Evolutionary conservation across 1,139 yeast species (phyloP).

Genomic region (Pichia sp.): DNA sequence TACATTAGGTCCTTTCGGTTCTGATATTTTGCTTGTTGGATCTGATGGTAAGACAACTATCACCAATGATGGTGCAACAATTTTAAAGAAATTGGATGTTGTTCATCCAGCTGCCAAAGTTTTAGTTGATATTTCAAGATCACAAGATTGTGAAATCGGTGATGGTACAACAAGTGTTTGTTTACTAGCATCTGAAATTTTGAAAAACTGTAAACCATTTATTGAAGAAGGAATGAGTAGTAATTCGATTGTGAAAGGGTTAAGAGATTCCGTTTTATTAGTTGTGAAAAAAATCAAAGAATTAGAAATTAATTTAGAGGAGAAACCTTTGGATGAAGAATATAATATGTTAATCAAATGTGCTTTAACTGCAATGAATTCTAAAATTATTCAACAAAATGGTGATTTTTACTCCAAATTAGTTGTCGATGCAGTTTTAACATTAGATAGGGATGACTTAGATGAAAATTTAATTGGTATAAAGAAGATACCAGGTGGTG

Average conservation of each 20-base stretch:
- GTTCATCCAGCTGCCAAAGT: slow-evolving; percentile 98
- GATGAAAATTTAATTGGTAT: slow-evolving; percentile 91
- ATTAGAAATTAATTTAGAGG: slow-evolving; percentile 63
- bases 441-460: slow-evolving; percentile 75
- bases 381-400: slow-evolving; percentile 83
- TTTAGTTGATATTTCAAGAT: slow-evolving; percentile 87
- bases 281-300: slow-evolving; percentile 71
- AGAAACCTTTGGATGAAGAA: slow-evolving; percentile 31
- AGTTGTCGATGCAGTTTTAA: slow-evolving; percentile 92
- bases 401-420: slow-evolving; percentile 85
- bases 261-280: slow-evolving; percentile 70
- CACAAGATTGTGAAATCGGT: slow-evolving; percentile 99
- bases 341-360: slow-evolving; percentile 70
- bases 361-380: slow-evolving; percentile 96
- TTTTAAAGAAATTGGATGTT: slow-evolving; percentile 81
- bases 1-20: slow-evolving; percentile 94
- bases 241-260: slow-evolving; percentile 81
- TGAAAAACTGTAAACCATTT: slow-evolving; percentile 82
- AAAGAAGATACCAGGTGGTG: slow-evolving; percentile 94
- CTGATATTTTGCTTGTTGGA: slow-evolving; percentile 84
- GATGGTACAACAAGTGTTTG: slow-evolving; percentile 98
- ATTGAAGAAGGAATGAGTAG: slow-evolving; percentile 95
- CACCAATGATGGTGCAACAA: slow-evolving; percentile 97
- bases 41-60: slow-evolving; percentile 84
- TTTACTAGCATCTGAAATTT: slow-evolving; percentile 85